phyloP scores from a whole-genome alignment of 352 stramenopile genomes.

The Stephanocyclus meneghinianus region DNA sequence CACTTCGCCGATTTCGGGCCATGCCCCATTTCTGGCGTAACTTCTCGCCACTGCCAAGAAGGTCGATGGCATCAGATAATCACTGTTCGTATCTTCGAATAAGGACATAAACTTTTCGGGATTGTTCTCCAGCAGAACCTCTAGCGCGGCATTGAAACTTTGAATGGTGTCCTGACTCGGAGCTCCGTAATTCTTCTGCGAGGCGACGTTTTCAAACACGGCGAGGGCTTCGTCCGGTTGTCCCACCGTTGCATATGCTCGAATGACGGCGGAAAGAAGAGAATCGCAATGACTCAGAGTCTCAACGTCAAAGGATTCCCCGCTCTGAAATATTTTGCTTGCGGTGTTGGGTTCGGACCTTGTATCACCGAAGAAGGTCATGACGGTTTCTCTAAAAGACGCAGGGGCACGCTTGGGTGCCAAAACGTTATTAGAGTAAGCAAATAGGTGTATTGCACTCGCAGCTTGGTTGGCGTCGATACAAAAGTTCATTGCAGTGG shows the following conservation, averaged over 20 bases:
- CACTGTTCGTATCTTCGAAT: constrained; percentile 24
- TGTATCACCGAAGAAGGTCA: constrained; percentile 27
- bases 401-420: background rate
- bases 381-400: constrained; percentile 29
- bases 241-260: constrained; percentile 35
- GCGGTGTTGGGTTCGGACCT: background rate
- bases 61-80: constrained; percentile 32
- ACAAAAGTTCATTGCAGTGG: constrained; percentile 56
- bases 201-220: constrained; percentile 18
- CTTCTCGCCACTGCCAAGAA: constrained; percentile 47
- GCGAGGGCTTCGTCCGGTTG: constrained; percentile 27
- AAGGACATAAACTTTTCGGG: constrained; percentile 36
- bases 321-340: constrained; percentile 14
- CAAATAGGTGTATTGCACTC: constrained; percentile 51
- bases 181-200: background rate
- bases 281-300: constrained; percentile 26
- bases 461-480: constrained; percentile 56
- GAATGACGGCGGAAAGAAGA: constrained; percentile 40
- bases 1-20: constrained; percentile 54
- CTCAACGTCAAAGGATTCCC: constrained; percentile 25
- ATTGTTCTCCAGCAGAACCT: constrained; percentile 33
- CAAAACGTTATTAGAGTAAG: constrained; percentile 27
- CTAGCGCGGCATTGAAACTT: constrained; percentile 38
- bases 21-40: constrained; percentile 38
- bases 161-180: constrained; percentile 18